Evolutionary conservation across 495 filamentous ascomycete genomes (phyloP).

Genomic region (Neurospora sp.): DNA sequence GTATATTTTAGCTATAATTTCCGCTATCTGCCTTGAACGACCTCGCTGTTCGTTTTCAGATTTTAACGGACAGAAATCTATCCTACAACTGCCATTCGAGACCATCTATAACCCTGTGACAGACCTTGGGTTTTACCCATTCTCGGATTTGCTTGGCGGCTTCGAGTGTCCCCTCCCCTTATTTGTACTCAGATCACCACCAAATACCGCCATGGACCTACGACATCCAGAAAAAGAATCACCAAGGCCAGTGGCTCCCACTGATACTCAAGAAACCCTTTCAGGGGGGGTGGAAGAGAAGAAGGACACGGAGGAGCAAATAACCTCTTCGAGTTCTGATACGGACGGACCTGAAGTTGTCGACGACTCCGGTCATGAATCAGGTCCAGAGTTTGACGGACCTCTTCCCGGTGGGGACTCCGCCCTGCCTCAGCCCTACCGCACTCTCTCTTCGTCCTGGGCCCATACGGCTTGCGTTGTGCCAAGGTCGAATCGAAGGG

Average conservation of each 20-base stretch:
- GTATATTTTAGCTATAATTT: not conserved
- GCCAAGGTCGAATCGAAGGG: conserved; percentile 58
- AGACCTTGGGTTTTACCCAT: not conserved
- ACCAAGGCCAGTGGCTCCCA: not conserved
- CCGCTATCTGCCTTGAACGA: not conserved
- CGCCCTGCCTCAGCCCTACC: conserved; percentile 13
- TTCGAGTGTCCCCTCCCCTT: not conserved
- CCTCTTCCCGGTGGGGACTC: not conserved
- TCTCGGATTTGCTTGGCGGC: not conserved
- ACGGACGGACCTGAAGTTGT: not conserved
- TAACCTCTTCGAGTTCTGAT: not conserved
- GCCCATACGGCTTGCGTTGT: conserved; percentile 40
- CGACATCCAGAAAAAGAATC: not conserved
- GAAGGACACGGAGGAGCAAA: not conserved
- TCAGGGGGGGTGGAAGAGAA: not conserved
- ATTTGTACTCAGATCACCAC: not conserved
- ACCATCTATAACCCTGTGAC: not conserved
- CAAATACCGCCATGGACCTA: not conserved
- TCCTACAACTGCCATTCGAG: not conserved
- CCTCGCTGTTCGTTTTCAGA: not conserved
- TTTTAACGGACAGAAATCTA: not conserved
- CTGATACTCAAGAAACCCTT: not conserved
- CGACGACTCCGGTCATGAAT: not conserved
- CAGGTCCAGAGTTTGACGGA: not conserved
- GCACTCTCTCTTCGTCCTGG: conserved; percentile 27